Evolutionary conservation across 2,329 filamentous ascomycete genomes (phyloP).

Genomic region (Talaromyces amestolkiae): DNA sequence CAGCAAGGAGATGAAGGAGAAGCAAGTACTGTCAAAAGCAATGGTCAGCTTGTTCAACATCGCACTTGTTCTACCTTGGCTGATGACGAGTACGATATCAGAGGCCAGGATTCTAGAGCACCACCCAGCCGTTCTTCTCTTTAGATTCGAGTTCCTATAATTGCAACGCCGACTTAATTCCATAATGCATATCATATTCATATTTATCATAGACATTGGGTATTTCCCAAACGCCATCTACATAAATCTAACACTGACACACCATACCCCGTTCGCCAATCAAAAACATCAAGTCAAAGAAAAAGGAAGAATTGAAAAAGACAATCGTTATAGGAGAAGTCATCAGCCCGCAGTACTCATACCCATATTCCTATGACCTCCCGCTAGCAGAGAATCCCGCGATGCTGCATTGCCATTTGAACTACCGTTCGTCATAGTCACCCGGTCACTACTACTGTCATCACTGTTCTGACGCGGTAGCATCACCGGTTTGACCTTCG

Average conservation of each 20-base stretch:
- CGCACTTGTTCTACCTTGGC: too few species aligned
- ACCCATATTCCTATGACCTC: slow-evolving; percentile 7
- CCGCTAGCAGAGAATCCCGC: not conserved
- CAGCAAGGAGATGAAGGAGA: too few species aligned
- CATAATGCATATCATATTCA: slow-evolving; percentile 19
- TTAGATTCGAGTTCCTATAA: not conserved
- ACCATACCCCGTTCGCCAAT: slow-evolving; percentile 1
- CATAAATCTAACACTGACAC: not conserved
- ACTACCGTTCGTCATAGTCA: slow-evolving; percentile 15
- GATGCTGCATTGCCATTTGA: not conserved
- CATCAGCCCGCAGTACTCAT: slow-evolving; percentile 10
- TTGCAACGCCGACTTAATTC: not conserved
- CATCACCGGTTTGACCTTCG: slow-evolving; percentile 44
- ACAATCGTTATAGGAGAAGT: not conserved
- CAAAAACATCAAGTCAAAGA: not conserved
- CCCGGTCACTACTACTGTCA: slow-evolving; percentile 24
- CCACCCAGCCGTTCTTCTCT: too few species aligned
- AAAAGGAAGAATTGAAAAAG: not conserved
- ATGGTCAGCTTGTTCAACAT: too few species aligned
- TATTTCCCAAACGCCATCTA: slow-evolving; percentile 15
- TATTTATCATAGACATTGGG: slow-evolving; percentile 18
- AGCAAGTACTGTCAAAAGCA: too few species aligned
- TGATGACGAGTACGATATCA: too few species aligned
- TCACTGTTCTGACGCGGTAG: slow-evolving; percentile 22
- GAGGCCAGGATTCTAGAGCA: too few species aligned